Conservation (phyloP, 1,284 basidiomycete genomes). For the Fistulinella cinereoalba region DNA sequence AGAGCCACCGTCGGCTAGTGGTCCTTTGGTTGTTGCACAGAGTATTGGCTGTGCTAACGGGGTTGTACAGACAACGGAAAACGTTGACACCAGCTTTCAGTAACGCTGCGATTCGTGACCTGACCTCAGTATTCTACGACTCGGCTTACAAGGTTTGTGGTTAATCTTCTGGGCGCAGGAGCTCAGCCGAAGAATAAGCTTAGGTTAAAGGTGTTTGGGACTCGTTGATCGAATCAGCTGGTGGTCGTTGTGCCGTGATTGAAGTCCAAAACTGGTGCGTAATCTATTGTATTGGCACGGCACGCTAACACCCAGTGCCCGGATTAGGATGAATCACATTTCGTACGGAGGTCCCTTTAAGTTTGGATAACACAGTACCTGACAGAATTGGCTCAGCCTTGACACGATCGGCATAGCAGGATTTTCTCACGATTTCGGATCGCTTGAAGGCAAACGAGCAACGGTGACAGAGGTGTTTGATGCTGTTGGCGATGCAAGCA, state of each 20-base stretch:
- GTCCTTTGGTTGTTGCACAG: background rate
- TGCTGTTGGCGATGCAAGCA: constrained; percentile 31
- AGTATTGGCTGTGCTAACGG: background rate
- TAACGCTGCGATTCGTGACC: constrained; percentile 42
- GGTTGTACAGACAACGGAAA: constrained; percentile 42
- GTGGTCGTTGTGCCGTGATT: constrained; percentile 35
- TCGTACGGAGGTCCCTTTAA: constrained; percentile 35
- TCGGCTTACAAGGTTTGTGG: background rate
- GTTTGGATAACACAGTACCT: constrained; percentile 10
- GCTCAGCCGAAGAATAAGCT: background rate
- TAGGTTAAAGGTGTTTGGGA: constrained; percentile 44
- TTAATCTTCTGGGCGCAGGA: background rate
- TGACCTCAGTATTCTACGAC: constrained; percentile 32
- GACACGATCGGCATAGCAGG: constrained; percentile 61
- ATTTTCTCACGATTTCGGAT: constrained; percentile 57
- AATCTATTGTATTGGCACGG: too few relatives aligned
- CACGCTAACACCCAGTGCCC: too few relatives aligned
- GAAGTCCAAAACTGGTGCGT: constrained; percentile 46
- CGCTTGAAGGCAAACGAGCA: constrained; percentile 47
- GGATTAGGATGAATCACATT: constrained; percentile 50
- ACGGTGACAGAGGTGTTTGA: constrained; percentile 48
- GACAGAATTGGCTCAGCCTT: constrained; percentile 40
- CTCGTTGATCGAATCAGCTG: constrained; percentile 37
- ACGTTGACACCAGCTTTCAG: too few relatives aligned
- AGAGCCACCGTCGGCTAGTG: constrained; percentile 21